Evolutionary conservation across 2,329 filamentous ascomycete species (phyloP).

Genomic region (Catunica adiposa): DNA sequence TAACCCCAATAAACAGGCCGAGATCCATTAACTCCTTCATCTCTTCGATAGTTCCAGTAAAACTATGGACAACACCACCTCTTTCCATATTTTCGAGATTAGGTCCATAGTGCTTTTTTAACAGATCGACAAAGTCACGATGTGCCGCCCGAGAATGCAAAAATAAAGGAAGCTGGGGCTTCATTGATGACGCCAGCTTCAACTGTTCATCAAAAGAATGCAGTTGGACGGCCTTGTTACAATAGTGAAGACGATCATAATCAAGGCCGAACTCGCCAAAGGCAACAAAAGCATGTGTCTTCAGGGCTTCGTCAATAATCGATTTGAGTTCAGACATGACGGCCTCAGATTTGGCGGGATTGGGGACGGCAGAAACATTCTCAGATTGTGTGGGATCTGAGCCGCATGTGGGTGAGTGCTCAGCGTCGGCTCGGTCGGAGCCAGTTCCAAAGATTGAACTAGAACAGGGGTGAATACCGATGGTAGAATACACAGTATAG

Average conservation of each 20-base stretch:
- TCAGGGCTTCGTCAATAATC: constrained; percentile 44
- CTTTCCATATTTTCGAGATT: constrained; percentile 50
- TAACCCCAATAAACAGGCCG: constrained; percentile 83
- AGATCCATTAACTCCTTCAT: constrained; percentile 65
- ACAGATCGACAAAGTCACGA: constrained; percentile 60
- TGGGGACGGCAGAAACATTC: constrained; percentile 29
- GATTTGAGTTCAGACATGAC: constrained; percentile 44
- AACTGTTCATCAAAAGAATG: constrained; percentile 77
- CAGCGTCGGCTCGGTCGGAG: constrained; percentile 28
- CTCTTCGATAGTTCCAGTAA: constrained; percentile 75
- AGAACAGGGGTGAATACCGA: constrained; percentile 86
- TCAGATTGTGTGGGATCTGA: constrained; percentile 34
- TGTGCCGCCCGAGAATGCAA: constrained; percentile 82
- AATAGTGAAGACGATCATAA: constrained; percentile 80
- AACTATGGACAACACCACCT: constrained; percentile 80
- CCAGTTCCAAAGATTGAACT: constrained; percentile 57
- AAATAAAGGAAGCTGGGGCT: constrained; percentile 71
- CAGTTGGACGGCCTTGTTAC: constrained; percentile 60
- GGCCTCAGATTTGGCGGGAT: constrained; percentile 25
- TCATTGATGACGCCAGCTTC: constrained; percentile 49
- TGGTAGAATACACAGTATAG: constrained; percentile 70
- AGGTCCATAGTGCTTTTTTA: constrained; percentile 41
- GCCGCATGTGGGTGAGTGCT: constrained; percentile 37
- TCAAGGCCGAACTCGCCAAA: constrained; percentile 94
- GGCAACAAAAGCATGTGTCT: constrained; percentile 45